A percentile compares a stretch with the other conserved stretches of the same genome.
phyloP scores from a whole-genome alignment of 805 yeast genomes.

The Kuraishia borneana region DNA sequence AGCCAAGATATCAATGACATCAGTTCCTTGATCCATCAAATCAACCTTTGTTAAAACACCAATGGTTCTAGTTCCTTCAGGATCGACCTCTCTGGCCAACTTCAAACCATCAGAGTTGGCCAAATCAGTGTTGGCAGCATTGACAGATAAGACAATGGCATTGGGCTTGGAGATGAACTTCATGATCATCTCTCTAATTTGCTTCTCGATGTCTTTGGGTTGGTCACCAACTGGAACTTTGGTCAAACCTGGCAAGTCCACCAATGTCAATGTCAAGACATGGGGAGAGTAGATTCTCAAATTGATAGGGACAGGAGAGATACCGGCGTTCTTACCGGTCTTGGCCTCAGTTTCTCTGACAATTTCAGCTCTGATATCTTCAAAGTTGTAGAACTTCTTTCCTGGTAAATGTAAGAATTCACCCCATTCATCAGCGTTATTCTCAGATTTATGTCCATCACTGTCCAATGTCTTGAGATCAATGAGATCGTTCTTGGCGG shows the following conservation, averaged over 20 bases:
- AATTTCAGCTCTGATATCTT: conserved; percentile 82
- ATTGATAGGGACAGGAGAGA: conserved; percentile 86
- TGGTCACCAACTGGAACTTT: conserved; percentile 99
- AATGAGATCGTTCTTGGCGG: conserved; percentile 25
- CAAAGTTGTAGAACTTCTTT: conserved; percentile 77
- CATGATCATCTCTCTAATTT: conserved; percentile 85
- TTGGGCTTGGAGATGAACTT: conserved; percentile 93
- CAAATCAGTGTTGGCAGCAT: conserved; percentile 92
- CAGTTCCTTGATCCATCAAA: conserved; percentile 96
- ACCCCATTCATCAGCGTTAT: conserved; percentile 88
- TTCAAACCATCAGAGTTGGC: conserved; percentile 96
- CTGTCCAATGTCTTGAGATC: conserved; percentile 31
- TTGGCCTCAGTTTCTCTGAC: conserved; percentile 83
- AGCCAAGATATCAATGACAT: conserved; percentile 89
- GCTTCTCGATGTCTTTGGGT: conserved; percentile 92
- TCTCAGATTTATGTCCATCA: conserved; percentile 45
- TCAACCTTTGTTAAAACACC: conserved; percentile 96
- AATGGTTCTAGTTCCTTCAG: conserved; percentile 89
- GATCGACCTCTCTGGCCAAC: conserved; percentile 95
- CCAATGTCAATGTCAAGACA: conserved; percentile 86
- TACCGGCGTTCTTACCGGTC: conserved; percentile 78
- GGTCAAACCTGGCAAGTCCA: conserved; percentile 94
- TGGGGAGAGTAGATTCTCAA: conserved; percentile 89
- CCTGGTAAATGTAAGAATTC: conserved; percentile 91
- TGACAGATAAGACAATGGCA: conserved; percentile 88